A percentile compares a stretch with the other conserved stretches of the same genome.
These are phyloP conservation scores for Trichoderma hamatum DNA, from an alignment of 2,329 filamentous ascomycete species.

Conservation along the genomic window DNA sequence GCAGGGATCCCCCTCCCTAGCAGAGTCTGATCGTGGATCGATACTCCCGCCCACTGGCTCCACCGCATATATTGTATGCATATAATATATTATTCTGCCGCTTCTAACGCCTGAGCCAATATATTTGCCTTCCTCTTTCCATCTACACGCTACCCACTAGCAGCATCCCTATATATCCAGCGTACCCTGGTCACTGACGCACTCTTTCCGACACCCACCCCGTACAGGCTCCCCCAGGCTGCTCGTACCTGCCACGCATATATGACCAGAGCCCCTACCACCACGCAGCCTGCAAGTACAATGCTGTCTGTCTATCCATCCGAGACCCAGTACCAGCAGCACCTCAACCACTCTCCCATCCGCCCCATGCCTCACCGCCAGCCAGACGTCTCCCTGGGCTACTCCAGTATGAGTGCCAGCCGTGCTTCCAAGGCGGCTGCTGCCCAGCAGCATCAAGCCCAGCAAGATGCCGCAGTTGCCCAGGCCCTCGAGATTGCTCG, in stretches of 20 bases:
- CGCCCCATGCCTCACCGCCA: slow-evolving; percentile 34
- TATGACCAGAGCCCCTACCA: slow-evolving; percentile 28
- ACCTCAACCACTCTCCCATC: slow-evolving; percentile 23
- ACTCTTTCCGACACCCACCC: slow-evolving; percentile 3
- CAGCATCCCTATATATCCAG: slow-evolving; percentile 17
- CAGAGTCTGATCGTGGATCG: slow-evolving; percentile 21
- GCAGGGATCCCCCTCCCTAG: slow-evolving; percentile 20
- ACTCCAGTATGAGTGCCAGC: slow-evolving; percentile 18
- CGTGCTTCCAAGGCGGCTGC: slow-evolving; percentile 31
- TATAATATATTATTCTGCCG: slow-evolving; percentile 23
- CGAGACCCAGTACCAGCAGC: slow-evolving; percentile 27
- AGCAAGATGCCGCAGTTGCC: slow-evolving; percentile 53
- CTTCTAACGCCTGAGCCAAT: neutral
- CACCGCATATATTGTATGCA: slow-evolving; percentile 24
- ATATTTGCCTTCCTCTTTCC: slow-evolving; percentile 17
- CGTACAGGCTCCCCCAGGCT: slow-evolving; percentile 1
- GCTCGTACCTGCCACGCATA: slow-evolving; percentile 24
- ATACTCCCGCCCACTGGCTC: slow-evolving; percentile 19
- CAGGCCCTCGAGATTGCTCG: slow-evolving; percentile 76
- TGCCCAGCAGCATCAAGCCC: slow-evolving; percentile 30
- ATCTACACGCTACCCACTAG: slow-evolving; percentile 11
- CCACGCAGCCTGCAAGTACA: slow-evolving; percentile 18
- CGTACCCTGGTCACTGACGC: slow-evolving; percentile 21
- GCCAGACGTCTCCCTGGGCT: slow-evolving; percentile 29
- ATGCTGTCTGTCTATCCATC: slow-evolving; percentile 33